A percentile compares a stretch with the other conserved stretches of the same genome.
Conservation (phyloP, 2,329 filamentous ascomycete genomes). For the Pseudomassariella vexata region DNA sequence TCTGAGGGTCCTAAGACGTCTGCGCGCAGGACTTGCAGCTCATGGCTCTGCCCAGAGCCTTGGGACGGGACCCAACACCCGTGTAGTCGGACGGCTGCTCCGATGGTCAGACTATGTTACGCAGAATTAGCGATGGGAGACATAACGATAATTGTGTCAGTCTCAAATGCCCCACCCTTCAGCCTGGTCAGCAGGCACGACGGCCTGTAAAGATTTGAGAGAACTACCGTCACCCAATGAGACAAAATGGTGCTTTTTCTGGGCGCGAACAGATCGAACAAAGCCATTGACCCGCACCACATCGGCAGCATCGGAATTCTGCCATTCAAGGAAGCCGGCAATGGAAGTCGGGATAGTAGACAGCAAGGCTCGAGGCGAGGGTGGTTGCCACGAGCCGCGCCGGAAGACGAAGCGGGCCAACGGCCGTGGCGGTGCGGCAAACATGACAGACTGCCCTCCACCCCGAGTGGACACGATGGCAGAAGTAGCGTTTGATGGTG, state of each 20-base stretch:
- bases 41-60: conserved; percentile 66
- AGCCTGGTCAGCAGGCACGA: conserved; percentile 66
- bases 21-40: conserved; percentile 69
- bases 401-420: background rate
- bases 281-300: conserved; percentile 67
- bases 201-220: conserved; percentile 70
- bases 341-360: conserved; percentile 37
- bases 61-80: conserved; percentile 72
- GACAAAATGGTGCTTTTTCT: conserved; percentile 79
- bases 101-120: conserved; percentile 64
- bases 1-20: conserved; percentile 72
- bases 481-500: background rate
- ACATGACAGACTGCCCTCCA: background rate
- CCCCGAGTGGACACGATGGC: background rate
- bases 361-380: conserved; percentile 14
- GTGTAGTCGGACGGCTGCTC: conserved; percentile 70
- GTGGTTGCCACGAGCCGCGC: conserved; percentile 12
- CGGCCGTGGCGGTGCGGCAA: background rate
- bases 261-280: conserved; percentile 77
- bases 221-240: conserved; percentile 85
- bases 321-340: conserved; percentile 51
- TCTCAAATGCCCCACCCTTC: conserved; percentile 54
- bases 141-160: conserved; percentile 7
- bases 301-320: conserved; percentile 35
- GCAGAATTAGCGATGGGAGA: conserved; percentile 21